phyloP scores from a whole-genome alignment of 768 basidiomycete species.

The Podaxis rugospora region DNA sequence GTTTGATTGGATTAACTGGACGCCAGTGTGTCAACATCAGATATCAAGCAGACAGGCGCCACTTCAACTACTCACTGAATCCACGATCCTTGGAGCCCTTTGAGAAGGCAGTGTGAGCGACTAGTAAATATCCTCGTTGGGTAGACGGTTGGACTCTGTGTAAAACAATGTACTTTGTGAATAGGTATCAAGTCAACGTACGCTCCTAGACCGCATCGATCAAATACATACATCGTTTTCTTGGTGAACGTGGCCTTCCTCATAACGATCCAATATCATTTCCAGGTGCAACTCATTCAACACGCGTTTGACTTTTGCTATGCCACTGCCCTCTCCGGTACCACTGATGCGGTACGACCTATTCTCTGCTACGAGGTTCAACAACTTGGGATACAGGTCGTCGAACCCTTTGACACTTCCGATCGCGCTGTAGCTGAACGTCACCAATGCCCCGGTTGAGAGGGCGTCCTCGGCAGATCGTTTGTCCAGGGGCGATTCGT shows the following conservation, averaged over 20 bases:
- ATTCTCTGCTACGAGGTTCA: conserved; percentile 85
- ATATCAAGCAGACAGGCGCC: neutral
- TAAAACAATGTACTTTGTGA: conserved; percentile 79
- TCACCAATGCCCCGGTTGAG: conserved; percentile 88
- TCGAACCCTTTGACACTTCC: conserved; percentile 98
- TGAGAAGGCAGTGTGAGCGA: conserved; percentile 91
- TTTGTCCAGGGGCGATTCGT: conserved; percentile 87
- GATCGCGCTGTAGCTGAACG: conserved; percentile 84
- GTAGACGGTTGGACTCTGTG: conserved; percentile 89
- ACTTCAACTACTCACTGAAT: conserved; percentile 46
- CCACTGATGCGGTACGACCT: conserved; percentile 71
- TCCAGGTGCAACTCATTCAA: conserved; percentile 88
- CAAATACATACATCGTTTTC: conserved; percentile 81
- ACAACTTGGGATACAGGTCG: conserved; percentile 91
- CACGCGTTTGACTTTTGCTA: conserved; percentile 58
- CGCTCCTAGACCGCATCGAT: neutral
- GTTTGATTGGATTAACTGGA: conserved; percentile 78
- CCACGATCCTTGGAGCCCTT: conserved; percentile 81
- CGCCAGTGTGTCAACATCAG: neutral
- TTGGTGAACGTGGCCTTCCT: conserved; percentile 95
- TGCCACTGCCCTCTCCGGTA: conserved; percentile 51
- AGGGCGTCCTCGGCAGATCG: conserved; percentile 92
- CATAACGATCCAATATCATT: conserved; percentile 82
- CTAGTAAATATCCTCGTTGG: conserved; percentile 88
- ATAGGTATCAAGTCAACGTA: neutral